Evolutionary conservation across 495 filamentous ascomycete species (phyloP), one percentile per base, ranked within the genome.

Genomic region (Hapsidospora chrysogenum): DNA sequence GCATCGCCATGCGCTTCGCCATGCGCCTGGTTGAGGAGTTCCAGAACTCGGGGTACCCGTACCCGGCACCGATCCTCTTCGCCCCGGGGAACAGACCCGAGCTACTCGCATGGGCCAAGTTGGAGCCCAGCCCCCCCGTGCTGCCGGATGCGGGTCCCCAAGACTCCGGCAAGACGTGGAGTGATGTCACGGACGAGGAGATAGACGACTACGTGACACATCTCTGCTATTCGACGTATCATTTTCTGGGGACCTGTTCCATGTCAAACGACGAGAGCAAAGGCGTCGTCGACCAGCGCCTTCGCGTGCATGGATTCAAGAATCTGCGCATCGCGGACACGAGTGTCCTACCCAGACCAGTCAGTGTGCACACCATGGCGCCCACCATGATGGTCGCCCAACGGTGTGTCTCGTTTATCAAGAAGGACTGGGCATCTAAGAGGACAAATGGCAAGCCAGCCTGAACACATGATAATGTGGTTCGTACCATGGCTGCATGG

Each of bases 331-430:
- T 73, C 17, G 66, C 61, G 0, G 67, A 72, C 51, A 53, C 61
- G 1, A 61, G 60, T 33, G 48, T 72, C 14, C 61, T 72, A 19
- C 65, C 68, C n/a, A 45, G 54, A 13, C 54, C 61, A 16, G 46
- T 60, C 0, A 51, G 53, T 33, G 56, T 49, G 9, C 61, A 73
- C 51, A 57, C 60, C 19, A 49, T 60, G 38, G 52, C 49, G 10
- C 53, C 57, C 16, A 60, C 65, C 7, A 62, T 66, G 35, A 64
- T 61, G 37, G 48, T 71, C 35, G 68, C 61, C 4, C 68, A 73
- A 45, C 58, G 58, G 31, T 68, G 53, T 9, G 63, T 63, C 4
- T 62, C 65, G 45, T 36, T 72, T 27, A 56, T 72, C 8, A 63
- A 61, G 38, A 46, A 19, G 16, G 35, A 39, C 15, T 50, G 44